Base-by-base conservation (phyloP, 2,329 filamentous ascomycete species). In the Penicillium expansum region DNA sequence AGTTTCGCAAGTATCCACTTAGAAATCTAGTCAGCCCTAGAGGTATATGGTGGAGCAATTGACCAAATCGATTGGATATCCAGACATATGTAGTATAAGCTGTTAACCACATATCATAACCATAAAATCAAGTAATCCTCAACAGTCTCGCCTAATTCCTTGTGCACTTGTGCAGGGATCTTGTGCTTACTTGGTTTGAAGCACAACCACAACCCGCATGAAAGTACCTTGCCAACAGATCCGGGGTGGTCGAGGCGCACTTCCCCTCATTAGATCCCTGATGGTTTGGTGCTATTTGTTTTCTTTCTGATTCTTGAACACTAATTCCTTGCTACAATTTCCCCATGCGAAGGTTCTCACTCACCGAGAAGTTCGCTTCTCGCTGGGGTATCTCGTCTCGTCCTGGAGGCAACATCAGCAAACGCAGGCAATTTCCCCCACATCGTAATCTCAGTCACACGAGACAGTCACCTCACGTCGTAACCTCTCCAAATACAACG, bases 321-420 rank as follows among this genome's bases (percentile, higher is more conserved):
- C 10, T 48, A 5, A n/a, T 24, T 13, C 2, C 5, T 48, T 13
- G 16, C 30, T 35, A 48, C 39, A 39, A 47, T 38, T 42, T 18
- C 37, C 30, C 7, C 39, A 71, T 73, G 71, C 63, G 64, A 56
- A 62, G 62, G 48, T 57, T 67, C 52, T 48, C 62, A 38, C 52
- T 64, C 37, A 53, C 68, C 38, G 70, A 72, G 68, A 64, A 65
- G 44, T 48, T 70, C 33, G 54, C 64, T 62, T 69, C 69, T 67
- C 67, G 60, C 48, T 63, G 65, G 60, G 56, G 63, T 45, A 58
- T 62, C 54, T 62, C 62, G 33, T 66, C 67, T 52, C 69, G 62
- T 58, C 57, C 57, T 55, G 56, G 63, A 48, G 56, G 57, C 38
- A 42, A 56, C 45, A 38, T 62, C 20, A 37, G 33, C 55, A 55